A percentile compares a stretch with the other conserved stretches of the same genome.
These are phyloP conservation scores for Coemansia furcata DNA, from an alignment of 192 early-diverging fungal species.

Conservation along the genomic window DNA sequence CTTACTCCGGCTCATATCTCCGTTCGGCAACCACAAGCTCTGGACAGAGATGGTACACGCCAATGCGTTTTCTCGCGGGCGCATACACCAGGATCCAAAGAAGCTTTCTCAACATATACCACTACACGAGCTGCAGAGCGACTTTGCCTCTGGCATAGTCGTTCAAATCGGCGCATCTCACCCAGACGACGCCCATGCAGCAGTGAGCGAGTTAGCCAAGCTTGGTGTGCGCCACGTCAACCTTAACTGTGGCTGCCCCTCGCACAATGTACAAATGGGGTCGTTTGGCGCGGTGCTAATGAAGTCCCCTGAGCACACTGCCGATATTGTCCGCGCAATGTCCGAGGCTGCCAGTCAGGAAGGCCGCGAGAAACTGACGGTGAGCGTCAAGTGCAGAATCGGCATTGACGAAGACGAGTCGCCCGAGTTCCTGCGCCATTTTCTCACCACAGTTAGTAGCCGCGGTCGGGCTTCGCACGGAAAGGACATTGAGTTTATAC, in stretches of 20 bases:
- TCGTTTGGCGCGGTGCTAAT: conserved; percentile 71
- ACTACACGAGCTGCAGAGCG: conserved; percentile 20
- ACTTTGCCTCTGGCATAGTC: conserved; percentile 36
- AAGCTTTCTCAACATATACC: conserved; percentile 32
- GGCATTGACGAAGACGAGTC: conserved; percentile 71
- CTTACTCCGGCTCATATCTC: conserved; percentile 65
- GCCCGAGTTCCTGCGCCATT: conserved; percentile 55
- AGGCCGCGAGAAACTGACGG: conserved; percentile 6
- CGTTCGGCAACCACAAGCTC: conserved; percentile 55
- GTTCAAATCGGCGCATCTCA: conserved; percentile 45
- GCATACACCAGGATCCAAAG: conserved; percentile 11
- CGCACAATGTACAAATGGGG: conserved; percentile 63
- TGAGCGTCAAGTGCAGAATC: conserved; percentile 76
- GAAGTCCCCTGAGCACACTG: conserved; percentile 60
- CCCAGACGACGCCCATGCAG: conserved; percentile 27
- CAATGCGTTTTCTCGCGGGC: conserved; percentile 42
- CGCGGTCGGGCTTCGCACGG: background rate
- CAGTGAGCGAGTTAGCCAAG: conserved; percentile 44
- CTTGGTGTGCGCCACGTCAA: conserved; percentile 65
- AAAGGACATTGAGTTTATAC: conserved; percentile 48
- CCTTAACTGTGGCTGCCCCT: conserved; percentile 73
- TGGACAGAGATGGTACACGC: conserved; percentile 77
- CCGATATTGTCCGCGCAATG: conserved; percentile 61
- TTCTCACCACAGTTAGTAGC: conserved; percentile 24
- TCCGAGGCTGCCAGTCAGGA: conserved; percentile 22